These are phyloP conservation scores for Sarcodon sp. DNA, from an alignment of 768 basidiomycete genomes.

Conservation along the genomic window DNA sequence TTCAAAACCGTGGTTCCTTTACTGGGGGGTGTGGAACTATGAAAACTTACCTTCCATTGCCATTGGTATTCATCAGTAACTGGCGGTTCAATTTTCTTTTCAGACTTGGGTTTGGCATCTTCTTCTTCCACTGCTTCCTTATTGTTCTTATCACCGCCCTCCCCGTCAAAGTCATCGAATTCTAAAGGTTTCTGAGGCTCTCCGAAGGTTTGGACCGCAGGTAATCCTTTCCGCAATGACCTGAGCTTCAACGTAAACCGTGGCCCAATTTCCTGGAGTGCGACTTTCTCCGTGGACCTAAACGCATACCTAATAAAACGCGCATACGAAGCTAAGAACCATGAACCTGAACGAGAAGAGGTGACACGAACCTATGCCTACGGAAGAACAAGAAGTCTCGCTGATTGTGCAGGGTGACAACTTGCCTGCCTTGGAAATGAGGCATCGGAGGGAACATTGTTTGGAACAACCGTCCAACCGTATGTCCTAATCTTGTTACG, in stretches of 20 bases:
- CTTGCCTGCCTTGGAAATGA: constrained; percentile 92
- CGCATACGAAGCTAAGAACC: not conserved
- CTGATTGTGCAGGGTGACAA: constrained; percentile 94
- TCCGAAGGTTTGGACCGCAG: constrained; percentile 62
- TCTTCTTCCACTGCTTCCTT: constrained; percentile 13
- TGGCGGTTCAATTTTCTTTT: constrained; percentile 34
- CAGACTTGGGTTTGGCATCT: constrained; percentile 8
- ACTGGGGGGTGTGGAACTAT: not conserved
- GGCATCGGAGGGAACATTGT: constrained; percentile 92
- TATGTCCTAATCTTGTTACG: constrained; percentile 86
- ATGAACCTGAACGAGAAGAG: not conserved
- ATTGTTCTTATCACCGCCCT: constrained; percentile 21
- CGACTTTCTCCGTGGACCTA: constrained; percentile 80
- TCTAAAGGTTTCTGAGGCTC: constrained; percentile 44
- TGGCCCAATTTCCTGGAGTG: constrained; percentile 95
- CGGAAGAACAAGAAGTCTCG: constrained; percentile 97
- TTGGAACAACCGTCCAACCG: constrained; percentile 91
- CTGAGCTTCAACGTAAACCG: constrained; percentile 91
- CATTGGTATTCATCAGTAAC: constrained; percentile 74
- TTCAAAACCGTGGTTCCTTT: constrained; percentile 2
- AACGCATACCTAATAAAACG: constrained; percentile 64
- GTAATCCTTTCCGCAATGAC: constrained; percentile 81
- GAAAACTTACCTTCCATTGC: constrained; percentile 72
- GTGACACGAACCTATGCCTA: constrained; percentile 62
- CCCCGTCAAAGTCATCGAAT: constrained; percentile 29